phyloP scores from a whole-genome alignment of 768 basidiomycete species.

The Collybia sordida region DNA sequence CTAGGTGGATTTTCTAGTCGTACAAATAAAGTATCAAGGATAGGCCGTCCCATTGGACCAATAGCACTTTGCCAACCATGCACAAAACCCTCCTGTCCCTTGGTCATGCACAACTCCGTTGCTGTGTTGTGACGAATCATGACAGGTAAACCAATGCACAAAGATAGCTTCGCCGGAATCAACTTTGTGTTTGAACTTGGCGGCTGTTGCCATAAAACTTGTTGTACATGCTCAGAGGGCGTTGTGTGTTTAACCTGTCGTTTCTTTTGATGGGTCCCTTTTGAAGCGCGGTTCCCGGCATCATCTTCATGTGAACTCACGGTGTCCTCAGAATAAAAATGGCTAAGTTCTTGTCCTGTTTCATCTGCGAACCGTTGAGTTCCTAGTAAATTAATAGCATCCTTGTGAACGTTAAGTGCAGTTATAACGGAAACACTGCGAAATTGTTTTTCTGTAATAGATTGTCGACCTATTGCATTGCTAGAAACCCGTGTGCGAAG shows the following conservation, averaged over 20 bases:
- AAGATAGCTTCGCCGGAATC: constrained; percentile 23
- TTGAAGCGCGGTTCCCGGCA: background rate
- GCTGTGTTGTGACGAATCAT: constrained; percentile 30
- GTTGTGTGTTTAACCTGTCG: too few relatives aligned
- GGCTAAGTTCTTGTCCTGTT: constrained; percentile 17
- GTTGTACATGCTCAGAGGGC: constrained; percentile 2
- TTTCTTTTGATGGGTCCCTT: too few relatives aligned
- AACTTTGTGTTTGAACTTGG: constrained; percentile 20
- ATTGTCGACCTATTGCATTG: background rate
- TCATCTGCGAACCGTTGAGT: constrained; percentile 30
- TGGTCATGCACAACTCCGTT: constrained; percentile 31
- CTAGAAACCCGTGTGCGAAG: constrained; percentile 23
- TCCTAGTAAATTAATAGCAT: constrained; percentile 34
- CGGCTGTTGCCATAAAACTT: constrained; percentile 19
- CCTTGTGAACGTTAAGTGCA: constrained; percentile 31
- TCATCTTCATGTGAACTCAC: background rate
- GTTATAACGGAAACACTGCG: constrained; percentile 38
- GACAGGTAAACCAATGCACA: constrained; percentile 32
- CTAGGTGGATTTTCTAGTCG: constrained; percentile 2
- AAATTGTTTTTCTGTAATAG: constrained; percentile 18
- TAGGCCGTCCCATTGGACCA: background rate
- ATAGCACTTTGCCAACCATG: constrained; percentile 18
- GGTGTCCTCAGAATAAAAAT: constrained; percentile 26
- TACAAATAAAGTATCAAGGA: constrained; percentile 6
- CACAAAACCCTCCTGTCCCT: constrained; percentile 29